Percentiles rank a stretch among this genome's conserved stretches.
These are phyloP conservation scores for Stagonosporopsis cucurbitacearum DNA, from an alignment of 2,329 filamentous ascomycete genomes.

Conservation along the genomic window DNA sequence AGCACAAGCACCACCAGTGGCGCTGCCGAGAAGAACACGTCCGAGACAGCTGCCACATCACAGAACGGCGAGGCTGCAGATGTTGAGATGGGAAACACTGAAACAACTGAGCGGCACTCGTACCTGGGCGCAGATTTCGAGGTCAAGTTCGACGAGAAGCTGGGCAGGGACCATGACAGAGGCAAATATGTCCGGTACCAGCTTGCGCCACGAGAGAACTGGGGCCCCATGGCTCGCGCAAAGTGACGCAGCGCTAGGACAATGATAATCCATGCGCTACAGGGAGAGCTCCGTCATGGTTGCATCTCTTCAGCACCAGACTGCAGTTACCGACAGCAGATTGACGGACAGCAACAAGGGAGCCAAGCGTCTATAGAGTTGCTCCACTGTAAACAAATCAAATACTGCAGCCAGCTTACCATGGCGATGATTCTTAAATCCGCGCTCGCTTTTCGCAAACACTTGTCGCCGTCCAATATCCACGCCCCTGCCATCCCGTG, in stretches of 20 bases:
- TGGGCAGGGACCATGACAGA: constrained; percentile 71
- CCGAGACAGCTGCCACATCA: constrained; percentile 5
- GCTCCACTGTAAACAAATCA: neutral
- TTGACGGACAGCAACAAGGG: neutral
- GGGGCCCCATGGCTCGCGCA: constrained; percentile 78
- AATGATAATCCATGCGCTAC: constrained; percentile 6
- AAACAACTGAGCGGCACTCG: constrained; percentile 22
- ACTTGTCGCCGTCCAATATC: neutral
- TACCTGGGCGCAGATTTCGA: constrained; percentile 54
- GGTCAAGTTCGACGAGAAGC: constrained; percentile 78
- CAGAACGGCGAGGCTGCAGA: constrained; percentile 9
- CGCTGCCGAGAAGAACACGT: constrained; percentile 3
- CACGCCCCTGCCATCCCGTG: neutral
- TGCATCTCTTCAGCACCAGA: neutral
- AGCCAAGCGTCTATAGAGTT: neutral
- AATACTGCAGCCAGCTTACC: neutral
- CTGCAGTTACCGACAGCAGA: neutral
- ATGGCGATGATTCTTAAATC: neutral
- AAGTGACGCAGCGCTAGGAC: constrained; percentile 41
- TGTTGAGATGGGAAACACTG: constrained; percentile 11
- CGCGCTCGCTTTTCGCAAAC: neutral
- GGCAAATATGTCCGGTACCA: constrained; percentile 85
- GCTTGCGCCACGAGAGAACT: constrained; percentile 87
- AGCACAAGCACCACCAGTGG: constrained; percentile 5
- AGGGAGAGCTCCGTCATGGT: constrained; percentile 6